Evolutionary conservation across 2,329 filamentous ascomycete genomes (phyloP).

Genomic region (Fusarium temperatum): DNA sequence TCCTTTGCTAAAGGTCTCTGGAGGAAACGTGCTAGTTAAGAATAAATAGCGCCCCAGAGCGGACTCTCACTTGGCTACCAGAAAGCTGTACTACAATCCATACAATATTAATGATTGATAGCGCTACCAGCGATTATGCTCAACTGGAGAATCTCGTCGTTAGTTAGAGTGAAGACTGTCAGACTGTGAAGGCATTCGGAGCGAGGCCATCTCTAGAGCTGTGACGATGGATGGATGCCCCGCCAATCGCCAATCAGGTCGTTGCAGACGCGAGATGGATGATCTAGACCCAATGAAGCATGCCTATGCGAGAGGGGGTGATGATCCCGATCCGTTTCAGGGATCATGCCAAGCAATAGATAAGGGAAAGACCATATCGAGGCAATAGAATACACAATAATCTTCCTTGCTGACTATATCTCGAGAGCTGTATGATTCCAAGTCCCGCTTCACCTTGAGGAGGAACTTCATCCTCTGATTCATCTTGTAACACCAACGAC

Average conservation of each 20-base stretch:
- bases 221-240: neutral
- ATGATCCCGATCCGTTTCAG: neutral
- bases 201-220: neutral
- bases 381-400: neutral
- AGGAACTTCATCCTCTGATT: too few species aligned
- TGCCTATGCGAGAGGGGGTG: neutral
- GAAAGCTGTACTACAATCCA: neutral
- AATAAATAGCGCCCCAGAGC: neutral
- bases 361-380: neutral
- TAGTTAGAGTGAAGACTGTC: neutral
- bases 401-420: neutral
- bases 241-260: neutral
- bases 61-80: neutral
- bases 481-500: neutral
- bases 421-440: neutral
- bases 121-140: rapidly evolving
- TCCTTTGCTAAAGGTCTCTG: too few species aligned
- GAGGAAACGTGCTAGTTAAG: neutral
- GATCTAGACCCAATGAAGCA: neutral
- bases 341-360: neutral
- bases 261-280: neutral
- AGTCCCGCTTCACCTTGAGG: neutral
- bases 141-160: rapidly evolving
- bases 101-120: neutral
- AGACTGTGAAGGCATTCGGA: neutral